These are phyloP conservation scores for Trypanosoma congolense DNA, from an alignment of 208 protist species.

Conservation along the genomic window DNA sequence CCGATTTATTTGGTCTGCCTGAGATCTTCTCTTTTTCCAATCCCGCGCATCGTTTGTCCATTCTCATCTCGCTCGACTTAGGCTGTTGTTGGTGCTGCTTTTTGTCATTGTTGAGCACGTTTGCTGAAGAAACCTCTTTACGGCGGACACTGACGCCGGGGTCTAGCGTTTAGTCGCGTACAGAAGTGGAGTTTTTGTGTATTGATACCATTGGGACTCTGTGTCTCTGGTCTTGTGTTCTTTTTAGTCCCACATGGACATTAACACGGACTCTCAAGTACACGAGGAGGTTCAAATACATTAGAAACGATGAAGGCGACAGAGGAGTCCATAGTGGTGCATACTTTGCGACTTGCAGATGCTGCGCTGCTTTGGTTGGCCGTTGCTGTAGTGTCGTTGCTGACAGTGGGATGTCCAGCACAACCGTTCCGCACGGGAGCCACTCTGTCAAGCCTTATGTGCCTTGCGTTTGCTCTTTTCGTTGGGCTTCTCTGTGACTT, in stretches of 20 bases:
- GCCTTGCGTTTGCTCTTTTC: not conserved
- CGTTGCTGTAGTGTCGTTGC: not conserved
- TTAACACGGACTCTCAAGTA: not conserved
- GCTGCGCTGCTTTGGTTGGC: constrained; percentile 6
- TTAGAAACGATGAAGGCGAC: not conserved
- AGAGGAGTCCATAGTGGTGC: not conserved
- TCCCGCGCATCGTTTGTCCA: too few relatives aligned
- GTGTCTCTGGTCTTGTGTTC: not conserved
- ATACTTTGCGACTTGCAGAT: not conserved
- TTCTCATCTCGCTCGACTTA: too few relatives aligned
- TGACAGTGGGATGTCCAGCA: not conserved
- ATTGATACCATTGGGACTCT: too few relatives aligned
- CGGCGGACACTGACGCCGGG: too few relatives aligned
- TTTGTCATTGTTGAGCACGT: too few relatives aligned
- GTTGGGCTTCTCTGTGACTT: not conserved
- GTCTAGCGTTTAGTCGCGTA: too few relatives aligned
- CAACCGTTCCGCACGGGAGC: not conserved
- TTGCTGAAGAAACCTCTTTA: too few relatives aligned
- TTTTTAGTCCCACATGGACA: not conserved
- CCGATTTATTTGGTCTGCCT: too few relatives aligned
- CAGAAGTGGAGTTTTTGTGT: too few relatives aligned
- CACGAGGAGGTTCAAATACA: not conserved
- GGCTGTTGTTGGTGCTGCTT: too few relatives aligned
- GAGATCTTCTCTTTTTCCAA: too few relatives aligned
- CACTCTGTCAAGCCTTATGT: not conserved